Conservation (phyloP, 345 rosid genomes). For the Laguncularia racemosa region DNA sequence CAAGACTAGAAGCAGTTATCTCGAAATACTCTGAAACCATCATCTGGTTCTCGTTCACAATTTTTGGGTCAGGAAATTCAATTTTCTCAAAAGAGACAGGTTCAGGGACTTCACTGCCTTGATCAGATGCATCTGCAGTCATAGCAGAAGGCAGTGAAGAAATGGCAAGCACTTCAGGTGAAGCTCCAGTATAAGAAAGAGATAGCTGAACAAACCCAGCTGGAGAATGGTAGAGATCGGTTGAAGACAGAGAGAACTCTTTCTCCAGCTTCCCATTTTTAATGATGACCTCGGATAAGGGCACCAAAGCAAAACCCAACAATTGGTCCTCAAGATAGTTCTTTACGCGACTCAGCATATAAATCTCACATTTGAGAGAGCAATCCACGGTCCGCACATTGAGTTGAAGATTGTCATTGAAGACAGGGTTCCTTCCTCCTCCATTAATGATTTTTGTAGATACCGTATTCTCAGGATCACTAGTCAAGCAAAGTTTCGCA, state of each 20-base stretch:
- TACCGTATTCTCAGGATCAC: slow-evolving; percentile 67
- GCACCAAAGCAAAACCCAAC: slow-evolving; percentile 85
- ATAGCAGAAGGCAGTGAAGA: slow-evolving; percentile 36
- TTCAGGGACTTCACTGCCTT: slow-evolving; percentile 42
- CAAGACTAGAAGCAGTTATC: slow-evolving; percentile 43
- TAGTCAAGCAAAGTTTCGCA: slow-evolving; percentile 87
- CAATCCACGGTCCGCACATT: slow-evolving; percentile 59
- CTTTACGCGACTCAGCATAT: slow-evolving; percentile 98
- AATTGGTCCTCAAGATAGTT: slow-evolving; percentile 97
- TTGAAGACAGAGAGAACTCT: slow-evolving; percentile 93
- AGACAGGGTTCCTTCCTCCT: slow-evolving; percentile 97
- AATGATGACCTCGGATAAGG: slow-evolving; percentile 74
- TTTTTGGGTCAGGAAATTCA: slow-evolving; percentile 95
- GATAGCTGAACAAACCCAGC: slow-evolving; percentile 92
- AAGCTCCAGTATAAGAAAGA: slow-evolving; percentile 65
- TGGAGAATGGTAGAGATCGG: slow-evolving; percentile 92
- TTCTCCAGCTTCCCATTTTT: slow-evolving; percentile 75
- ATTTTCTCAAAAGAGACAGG: slow-evolving; percentile 52
- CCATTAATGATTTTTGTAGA: slow-evolving; percentile 94
- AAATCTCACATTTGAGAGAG: slow-evolving; percentile 89
- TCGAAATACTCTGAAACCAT: slow-evolving; percentile 94
- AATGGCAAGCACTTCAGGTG: slow-evolving; percentile 85
- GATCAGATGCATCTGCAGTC: slow-evolving; percentile 29
- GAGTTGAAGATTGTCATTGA: slow-evolving; percentile 59
- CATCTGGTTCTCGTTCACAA: slow-evolving; percentile 82